Percentiles rank a stretch among this genome's conserved stretches.
These are phyloP conservation scores for Artemisia tridentata DNA, from an alignment of 129 eudicot genomes.

Conservation along the genomic window DNA sequence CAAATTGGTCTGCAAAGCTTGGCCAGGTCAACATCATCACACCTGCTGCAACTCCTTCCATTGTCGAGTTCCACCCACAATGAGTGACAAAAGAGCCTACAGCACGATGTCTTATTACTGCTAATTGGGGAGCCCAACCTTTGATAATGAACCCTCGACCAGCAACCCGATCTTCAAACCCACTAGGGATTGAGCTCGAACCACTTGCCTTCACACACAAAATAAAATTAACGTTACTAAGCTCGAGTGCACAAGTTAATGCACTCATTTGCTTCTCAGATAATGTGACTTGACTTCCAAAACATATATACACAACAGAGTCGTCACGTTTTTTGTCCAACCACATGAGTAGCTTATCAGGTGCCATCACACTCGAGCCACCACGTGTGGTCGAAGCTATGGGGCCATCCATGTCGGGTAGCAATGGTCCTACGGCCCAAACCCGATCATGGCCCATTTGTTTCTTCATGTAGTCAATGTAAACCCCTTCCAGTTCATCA, in stretches of 20 bases:
- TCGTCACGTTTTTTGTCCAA: conserved; percentile 16
- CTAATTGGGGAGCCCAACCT: conserved; percentile 57
- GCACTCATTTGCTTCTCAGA: conserved; percentile 26
- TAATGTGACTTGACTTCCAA: conserved; percentile 30
- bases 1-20: conserved; percentile 41
- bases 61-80: conserved; percentile 54
- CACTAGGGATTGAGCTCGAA: conserved; percentile 28
- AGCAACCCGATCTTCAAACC: conserved; percentile 40
- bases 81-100: conserved; percentile 51
- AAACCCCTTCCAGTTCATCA: conserved; percentile 32
- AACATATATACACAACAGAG: conserved; percentile 36
- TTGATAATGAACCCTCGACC: conserved; percentile 43
- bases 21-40: conserved; percentile 53
- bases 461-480: conserved; percentile 26
- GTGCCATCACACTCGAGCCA: conserved; percentile 1
- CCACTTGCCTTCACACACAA: conserved; percentile 22
- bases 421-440: conserved; percentile 50
- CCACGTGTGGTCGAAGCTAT: background rate
- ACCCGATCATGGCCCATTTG: conserved; percentile 36
- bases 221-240: conserved; percentile 21
- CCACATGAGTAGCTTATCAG: conserved; percentile 29
- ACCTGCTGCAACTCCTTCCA: conserved; percentile 38
- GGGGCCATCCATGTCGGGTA: conserved; percentile 9
- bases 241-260: conserved; percentile 20
- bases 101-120: conserved; percentile 39